A percentile compares a stretch with the other conserved stretches of the same genome.
phyloP scores from a whole-genome alignment of 805 yeast species.

The Jamesozyma gamospora region DNA sequence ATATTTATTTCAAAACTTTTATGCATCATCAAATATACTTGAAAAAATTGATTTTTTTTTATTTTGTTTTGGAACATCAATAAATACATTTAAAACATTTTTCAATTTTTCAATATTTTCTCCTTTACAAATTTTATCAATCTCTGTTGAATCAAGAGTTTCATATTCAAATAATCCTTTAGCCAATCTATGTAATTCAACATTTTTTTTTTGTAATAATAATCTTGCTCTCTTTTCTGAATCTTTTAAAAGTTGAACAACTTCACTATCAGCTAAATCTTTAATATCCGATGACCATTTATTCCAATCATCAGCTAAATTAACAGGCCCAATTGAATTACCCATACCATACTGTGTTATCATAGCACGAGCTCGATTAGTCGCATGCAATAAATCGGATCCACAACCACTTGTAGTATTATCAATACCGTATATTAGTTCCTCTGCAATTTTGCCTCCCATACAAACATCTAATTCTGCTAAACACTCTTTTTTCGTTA shows the following conservation, averaged over 20 bases:
- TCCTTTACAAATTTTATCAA: slow-evolving; percentile 76
- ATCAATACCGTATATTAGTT: slow-evolving; percentile 77
- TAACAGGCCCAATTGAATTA: slow-evolving; percentile 84
- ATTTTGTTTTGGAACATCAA: not conserved
- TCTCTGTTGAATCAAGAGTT: slow-evolving; percentile 83
- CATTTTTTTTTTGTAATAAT: slow-evolving; percentile 47
- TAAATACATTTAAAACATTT: not conserved
- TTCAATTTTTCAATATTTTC: slow-evolving; percentile 47
- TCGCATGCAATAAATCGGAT: slow-evolving; percentile 80
- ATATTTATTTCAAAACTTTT: not conserved
- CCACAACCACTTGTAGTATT: slow-evolving; percentile 94
- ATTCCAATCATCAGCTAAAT: slow-evolving; percentile 82
- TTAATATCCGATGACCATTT: slow-evolving; percentile 85
- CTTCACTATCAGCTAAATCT: slow-evolving; percentile 88
- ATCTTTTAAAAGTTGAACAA: slow-evolving; percentile 58
- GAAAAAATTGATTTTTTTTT: not conserved
- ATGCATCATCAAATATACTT: not conserved
- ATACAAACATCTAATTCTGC: slow-evolving; percentile 93
- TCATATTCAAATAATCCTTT: slow-evolving; percentile 91
- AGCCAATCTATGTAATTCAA: slow-evolving; percentile 78
- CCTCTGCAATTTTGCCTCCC: slow-evolving; percentile 99
- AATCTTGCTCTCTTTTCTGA: slow-evolving; percentile 74
- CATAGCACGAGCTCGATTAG: slow-evolving; percentile 90
- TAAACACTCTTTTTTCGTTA: slow-evolving; percentile 76
- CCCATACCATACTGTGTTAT: slow-evolving; percentile 96